Percentiles rank a stretch among this genome's conserved stretches.
phyloP scores from a whole-genome alignment of 495 filamentous ascomycete genomes.

The Daldinia childiae region DNA sequence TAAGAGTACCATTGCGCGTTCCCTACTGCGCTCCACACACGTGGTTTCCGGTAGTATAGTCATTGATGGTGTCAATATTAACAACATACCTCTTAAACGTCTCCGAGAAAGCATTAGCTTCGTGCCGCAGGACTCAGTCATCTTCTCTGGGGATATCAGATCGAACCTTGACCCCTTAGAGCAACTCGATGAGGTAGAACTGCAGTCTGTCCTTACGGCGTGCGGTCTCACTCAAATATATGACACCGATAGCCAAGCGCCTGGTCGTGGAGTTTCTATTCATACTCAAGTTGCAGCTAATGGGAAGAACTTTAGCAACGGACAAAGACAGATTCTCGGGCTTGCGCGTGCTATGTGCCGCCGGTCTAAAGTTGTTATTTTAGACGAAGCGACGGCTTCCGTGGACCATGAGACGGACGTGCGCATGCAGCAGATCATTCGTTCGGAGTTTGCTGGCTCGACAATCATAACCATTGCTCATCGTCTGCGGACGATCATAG shows the following conservation, averaged over 20 bases:
- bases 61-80: conserved; percentile 56
- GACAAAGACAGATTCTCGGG: conserved; percentile 28
- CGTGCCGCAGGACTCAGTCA: conserved; percentile 56
- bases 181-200: conserved; percentile 62
- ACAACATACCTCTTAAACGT: conserved; percentile 47
- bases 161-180: conserved; percentile 56
- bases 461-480: conserved; percentile 69
- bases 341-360: conserved; percentile 29
- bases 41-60: conserved; percentile 45
- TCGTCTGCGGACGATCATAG: conserved; percentile 64
- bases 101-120: conserved; percentile 54
- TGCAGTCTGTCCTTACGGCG: conserved; percentile 61
- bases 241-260: background rate
- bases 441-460: conserved; percentile 61
- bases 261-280: background rate
- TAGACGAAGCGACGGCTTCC: conserved; percentile 50
- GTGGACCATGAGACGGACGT: conserved; percentile 66
- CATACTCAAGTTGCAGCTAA: conserved; percentile 12
- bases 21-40: conserved; percentile 54
- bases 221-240: conserved; percentile 43
- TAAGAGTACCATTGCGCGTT: conserved; percentile 49
- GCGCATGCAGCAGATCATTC: conserved; percentile 66
- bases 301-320: conserved; percentile 29
- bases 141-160: conserved; percentile 55
- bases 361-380: conserved; percentile 49